Percentiles rank a stretch among this genome's conserved stretches.
These are phyloP conservation scores for Phytophthora parvispora DNA, from an alignment of 352 stramenopile species.

Conservation along the genomic window DNA sequence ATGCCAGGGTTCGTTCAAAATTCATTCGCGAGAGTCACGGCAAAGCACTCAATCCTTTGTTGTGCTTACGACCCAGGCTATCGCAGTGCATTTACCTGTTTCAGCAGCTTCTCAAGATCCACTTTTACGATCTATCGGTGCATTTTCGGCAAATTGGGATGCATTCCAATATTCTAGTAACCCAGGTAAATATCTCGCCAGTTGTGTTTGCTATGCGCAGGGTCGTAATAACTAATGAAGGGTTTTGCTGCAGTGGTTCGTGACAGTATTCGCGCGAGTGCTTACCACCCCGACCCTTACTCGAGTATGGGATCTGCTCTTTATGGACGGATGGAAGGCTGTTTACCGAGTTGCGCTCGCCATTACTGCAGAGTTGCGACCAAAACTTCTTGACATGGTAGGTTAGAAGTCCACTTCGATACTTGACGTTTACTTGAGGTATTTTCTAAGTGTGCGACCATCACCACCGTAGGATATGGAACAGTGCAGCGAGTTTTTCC, in stretches of 20 bases:
- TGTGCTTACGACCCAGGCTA: slow-evolving; percentile 37
- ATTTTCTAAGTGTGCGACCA: background rate
- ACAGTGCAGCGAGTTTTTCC: slow-evolving; percentile 76
- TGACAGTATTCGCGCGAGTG: slow-evolving; percentile 83
- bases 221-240: background rate
- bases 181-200: slow-evolving; percentile 52
- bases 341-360: slow-evolving; percentile 78
- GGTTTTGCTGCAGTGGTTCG: slow-evolving; percentile 72
- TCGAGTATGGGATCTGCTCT: slow-evolving; percentile 78
- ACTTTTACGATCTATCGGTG: slow-evolving; percentile 73
- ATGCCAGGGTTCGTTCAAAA: slow-evolving; percentile 72
- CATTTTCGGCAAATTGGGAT: slow-evolving; percentile 85
- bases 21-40: background rate
- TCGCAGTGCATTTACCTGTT: slow-evolving; percentile 83
- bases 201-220: too few species aligned
- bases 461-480: slow-evolving; percentile 68
- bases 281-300: slow-evolving; percentile 53
- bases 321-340: slow-evolving; percentile 85
- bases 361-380: slow-evolving; percentile 65
- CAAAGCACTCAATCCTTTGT: too few species aligned
- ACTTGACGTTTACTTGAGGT: background rate
- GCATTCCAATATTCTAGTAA: slow-evolving; percentile 83
- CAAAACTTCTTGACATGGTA: slow-evolving; percentile 70
- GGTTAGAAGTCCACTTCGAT: background rate
- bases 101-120: slow-evolving; percentile 70